These are phyloP conservation scores for Limnanthes douglasii DNA, from an alignment of 345 rosid species.

Conservation along the genomic window DNA sequence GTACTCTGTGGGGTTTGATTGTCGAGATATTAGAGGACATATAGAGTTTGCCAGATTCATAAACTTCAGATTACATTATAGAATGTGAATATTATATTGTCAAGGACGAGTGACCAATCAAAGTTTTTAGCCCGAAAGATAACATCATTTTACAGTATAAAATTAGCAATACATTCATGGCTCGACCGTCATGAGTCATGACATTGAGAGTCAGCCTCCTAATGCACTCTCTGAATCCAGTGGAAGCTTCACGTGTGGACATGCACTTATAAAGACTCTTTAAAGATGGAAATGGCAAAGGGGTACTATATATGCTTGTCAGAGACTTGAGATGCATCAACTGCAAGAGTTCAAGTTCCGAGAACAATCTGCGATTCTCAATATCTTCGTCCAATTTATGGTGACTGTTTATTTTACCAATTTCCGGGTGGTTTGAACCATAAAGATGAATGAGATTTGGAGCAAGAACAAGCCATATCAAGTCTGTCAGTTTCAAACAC, in stretches of 20 bases:
- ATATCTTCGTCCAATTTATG: neutral
- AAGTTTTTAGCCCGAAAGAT: no score
- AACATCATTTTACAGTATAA: no score
- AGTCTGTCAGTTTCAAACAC: neutral
- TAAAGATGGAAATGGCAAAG: neutral
- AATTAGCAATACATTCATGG: no score
- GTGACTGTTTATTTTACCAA: neutral
- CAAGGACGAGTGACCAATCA: no score
- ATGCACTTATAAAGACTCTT: neutral
- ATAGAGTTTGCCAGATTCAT: no score
- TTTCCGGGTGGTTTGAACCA: neutral
- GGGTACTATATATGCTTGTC: neutral
- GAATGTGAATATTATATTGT: no score
- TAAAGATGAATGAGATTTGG: neutral
- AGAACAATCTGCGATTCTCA: neutral
- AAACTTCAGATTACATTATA: no score
- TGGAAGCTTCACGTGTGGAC: neutral
- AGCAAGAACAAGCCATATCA: slow-evolving; percentile 3
- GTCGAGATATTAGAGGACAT: no score
- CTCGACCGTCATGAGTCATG: no score
- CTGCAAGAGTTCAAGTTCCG: neutral
- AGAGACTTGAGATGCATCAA: neutral
- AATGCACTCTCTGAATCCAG: no score
- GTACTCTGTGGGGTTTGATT: no score
- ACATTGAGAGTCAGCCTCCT: no score